A percentile compares a stretch with the other conserved stretches of the same genome.
phyloP scores from a whole-genome alignment of 1,284 basidiomycete species.

The Amylostereum areolatum region DNA sequence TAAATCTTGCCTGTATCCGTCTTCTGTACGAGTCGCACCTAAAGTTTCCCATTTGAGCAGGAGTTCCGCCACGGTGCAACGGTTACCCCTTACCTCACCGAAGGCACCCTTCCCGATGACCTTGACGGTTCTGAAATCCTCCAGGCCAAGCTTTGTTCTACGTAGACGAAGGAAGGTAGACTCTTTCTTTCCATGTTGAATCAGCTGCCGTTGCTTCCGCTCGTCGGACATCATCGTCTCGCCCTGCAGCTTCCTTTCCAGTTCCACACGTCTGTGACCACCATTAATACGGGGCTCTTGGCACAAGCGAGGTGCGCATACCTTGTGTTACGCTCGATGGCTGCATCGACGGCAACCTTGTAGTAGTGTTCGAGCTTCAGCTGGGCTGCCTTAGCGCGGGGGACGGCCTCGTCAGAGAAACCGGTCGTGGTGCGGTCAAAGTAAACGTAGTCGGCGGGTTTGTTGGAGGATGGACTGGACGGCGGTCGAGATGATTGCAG shows the following conservation, averaged over 20 bases:
- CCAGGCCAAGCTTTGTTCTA: slow-evolving; percentile 87
- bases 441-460: slow-evolving; percentile 84
- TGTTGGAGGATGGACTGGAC: slow-evolving; percentile 18
- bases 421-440: slow-evolving; percentile 84
- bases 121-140: slow-evolving; percentile 96
- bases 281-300: too few species aligned
- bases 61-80: slow-evolving; percentile 1
- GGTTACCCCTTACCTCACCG: slow-evolving; percentile 65
- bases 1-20: slow-evolving; percentile 97
- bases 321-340: slow-evolving; percentile 73
- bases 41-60: slow-evolving; percentile 8
- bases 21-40: slow-evolving; percentile 96
- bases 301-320: slow-evolving; percentile 15
- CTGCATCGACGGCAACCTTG: slow-evolving; percentile 88
- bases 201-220: slow-evolving; percentile 86
- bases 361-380: slow-evolving; percentile 98
- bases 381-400: slow-evolving; percentile 92
- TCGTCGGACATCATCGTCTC: slow-evolving; percentile 74
- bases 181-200: slow-evolving; percentile 88
- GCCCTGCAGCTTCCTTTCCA: slow-evolving; percentile 82
- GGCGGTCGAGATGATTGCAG: slow-evolving; percentile 14
- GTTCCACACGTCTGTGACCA: slow-evolving; percentile 73
- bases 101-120: slow-evolving; percentile 99
- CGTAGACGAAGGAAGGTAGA: slow-evolving; percentile 87
- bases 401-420: slow-evolving; percentile 86